Percentiles rank a stretch among this genome's conserved stretches.
Evolutionary conservation across 164 flowering plant genomes (phyloP).

Genomic region (Magnolia changhungtana): DNA sequence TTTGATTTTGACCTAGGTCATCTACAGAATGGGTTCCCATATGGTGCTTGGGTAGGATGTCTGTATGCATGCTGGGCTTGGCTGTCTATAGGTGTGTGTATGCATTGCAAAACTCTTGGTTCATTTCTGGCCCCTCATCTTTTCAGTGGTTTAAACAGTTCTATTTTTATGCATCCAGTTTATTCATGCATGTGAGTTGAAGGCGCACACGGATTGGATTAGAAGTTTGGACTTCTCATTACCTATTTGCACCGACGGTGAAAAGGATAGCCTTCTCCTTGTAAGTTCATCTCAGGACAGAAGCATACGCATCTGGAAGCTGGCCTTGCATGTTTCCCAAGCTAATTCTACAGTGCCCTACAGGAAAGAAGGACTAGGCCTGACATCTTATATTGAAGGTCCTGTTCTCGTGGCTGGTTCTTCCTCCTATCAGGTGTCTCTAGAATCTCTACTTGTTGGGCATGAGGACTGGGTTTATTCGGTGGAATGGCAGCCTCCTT

Average conservation of each 20-base stretch:
- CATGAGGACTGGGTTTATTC: conserved; percentile 99
- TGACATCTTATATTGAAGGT: conserved; percentile 85
- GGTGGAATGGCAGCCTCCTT: conserved; percentile 92
- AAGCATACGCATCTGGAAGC: conserved; percentile 93
- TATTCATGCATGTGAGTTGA: conserved; percentile 76
- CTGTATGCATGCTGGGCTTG: not conserved
- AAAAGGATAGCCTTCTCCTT: conserved; percentile 48
- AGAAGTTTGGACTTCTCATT: conserved; percentile 91
- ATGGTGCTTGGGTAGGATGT: not conserved
- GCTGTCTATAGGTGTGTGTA: not conserved
- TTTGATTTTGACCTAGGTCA: not conserved
- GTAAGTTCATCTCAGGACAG: conserved; percentile 97
- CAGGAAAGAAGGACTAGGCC: conserved; percentile 46
- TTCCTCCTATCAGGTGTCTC: conserved; percentile 69
- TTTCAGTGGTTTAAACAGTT: conserved; percentile 11
- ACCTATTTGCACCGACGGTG: conserved; percentile 41
- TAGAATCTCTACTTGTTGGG: conserved; percentile 90
- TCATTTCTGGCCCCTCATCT: not conserved
- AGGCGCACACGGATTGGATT: conserved; percentile 97
- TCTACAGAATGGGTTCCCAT: not conserved
- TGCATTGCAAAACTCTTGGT: not conserved
- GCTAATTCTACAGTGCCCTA: conserved; percentile 20
- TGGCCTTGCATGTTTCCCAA: conserved; percentile 30
- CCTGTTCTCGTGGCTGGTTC: conserved; percentile 65
- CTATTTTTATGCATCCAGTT: conserved; percentile 43